Base-by-base conservation (phyloP, 2,329 filamentous ascomycete species). In the Penicillium sp. region DNA sequence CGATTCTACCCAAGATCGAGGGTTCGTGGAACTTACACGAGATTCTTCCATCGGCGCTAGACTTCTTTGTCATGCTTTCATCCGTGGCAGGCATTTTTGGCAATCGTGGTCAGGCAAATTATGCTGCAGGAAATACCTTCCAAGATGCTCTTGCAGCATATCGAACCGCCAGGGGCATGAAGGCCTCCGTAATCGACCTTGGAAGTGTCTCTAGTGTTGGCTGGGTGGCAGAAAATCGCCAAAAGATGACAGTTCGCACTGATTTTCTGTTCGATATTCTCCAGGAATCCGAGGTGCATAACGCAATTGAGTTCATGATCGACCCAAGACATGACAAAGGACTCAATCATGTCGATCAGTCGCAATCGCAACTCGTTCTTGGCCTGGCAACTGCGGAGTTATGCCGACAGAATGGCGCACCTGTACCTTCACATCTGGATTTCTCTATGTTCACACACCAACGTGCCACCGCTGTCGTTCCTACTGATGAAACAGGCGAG, bases 31-130 rank as follows among this genome's bases (percentile, higher is more conserved):
- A 75, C 48, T 61, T 77, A 11, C 69, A 75, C 51, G 40, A 58
- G 14, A 19, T 55, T 11, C 52, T 73, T 21, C 66, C 62, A 6
- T 26, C 42, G 2, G 54, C 72, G 37, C 62, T 79, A 14, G 73
- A 76, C 46, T 79, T 79, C 62, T 79, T 78, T 53, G 58, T 77
- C 45, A 69, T 75, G 58, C 62, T 78, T 1, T 77, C 75, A 0
- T 79, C 77, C 1, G 61, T 72, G 1, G 71, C 75, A 28, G 74
- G 74, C 1, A 63, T 82, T 13, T 65, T 78, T 5, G 80, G 80
- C 3, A 79, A 78, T 47, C 60, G 72, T 5, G 74, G 76, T 3
- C 70, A 83, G 50, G 71, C 78, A 10, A 80, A 78, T 54, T 79
- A 79, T 55, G 67, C 71, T 2, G 73, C 75, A 5, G 75, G 65